A percentile compares a stretch with the other conserved stretches of the same genome.
Evolutionary conservation across 257 asterid genomes (phyloP).

Genomic region (Gentiana straminea): DNA sequence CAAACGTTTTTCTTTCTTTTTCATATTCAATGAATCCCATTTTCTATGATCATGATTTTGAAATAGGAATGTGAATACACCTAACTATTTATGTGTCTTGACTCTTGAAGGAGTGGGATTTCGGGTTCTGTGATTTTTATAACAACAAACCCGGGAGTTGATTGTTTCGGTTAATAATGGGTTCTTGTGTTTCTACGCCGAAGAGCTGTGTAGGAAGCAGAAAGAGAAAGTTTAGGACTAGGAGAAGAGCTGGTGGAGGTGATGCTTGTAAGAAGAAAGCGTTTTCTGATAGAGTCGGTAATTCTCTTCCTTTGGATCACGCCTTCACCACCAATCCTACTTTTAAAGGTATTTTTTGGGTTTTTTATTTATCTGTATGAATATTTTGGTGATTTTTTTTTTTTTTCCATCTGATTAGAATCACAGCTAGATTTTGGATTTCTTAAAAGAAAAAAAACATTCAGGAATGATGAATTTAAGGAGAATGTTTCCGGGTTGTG

Average conservation of each 20-base stretch:
- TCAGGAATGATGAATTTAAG: too few species aligned
- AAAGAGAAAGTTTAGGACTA: conserved; percentile 36
- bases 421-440: not conserved
- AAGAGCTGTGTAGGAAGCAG: conserved; percentile 40
- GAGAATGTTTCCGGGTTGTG: too few species aligned
- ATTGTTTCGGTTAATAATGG: conserved; percentile 33
- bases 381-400: not conserved
- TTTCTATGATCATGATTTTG: not conserved
- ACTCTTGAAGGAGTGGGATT: not conserved
- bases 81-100: not conserved
- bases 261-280: conserved; percentile 29
- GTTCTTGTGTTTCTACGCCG: conserved; percentile 77
- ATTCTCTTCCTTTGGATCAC: conserved; percentile 58
- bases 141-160: too few species aligned
- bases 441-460: not conserved
- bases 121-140: too few species aligned
- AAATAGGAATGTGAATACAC: not conserved
- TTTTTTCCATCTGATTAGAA: too few species aligned
- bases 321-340: conserved; percentile 34
- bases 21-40: too few species aligned
- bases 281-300: conserved; percentile 46
- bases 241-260: conserved; percentile 26
- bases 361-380: not conserved
- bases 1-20: too few species aligned
- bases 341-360: conserved; percentile 32